Base-by-base conservation (phyloP, 2,329 filamentous ascomycete species). In the Aspergillus floridensis region DNA sequence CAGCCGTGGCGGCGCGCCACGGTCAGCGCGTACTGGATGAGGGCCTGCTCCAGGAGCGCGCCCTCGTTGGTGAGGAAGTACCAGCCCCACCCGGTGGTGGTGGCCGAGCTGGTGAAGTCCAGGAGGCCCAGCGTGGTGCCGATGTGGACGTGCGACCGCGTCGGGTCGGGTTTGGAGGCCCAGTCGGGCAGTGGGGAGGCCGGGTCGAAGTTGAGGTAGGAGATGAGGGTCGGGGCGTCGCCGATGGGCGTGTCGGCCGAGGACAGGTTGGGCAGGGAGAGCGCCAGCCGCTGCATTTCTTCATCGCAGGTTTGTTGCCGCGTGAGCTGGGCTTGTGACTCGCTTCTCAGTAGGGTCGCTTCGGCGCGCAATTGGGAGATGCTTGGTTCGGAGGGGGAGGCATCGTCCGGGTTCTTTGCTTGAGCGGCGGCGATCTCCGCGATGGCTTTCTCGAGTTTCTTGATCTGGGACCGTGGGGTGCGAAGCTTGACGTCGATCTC, bases 51-150 rank as follows among this genome's bases (percentile, higher is more conserved):
- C n/a, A 99, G 84, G 74, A 95, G 86, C 0, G 93, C 93, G 8
- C 88, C 95, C 70, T 96, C 93, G 71, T 93, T 91, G n/a, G 91
- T 81, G 11, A 99, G 86, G 76, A 92, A 98, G 79, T 99, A 99
- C 91, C 92, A 99, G 1, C 95, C 95, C 93, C 93, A 99, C 41
- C 95, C 95, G 3, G 89, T 91, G 1, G 91, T 88, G n/a, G 85
- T 87, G 2, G 88, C 88, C 5, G 92, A 92, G 60, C 84, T 88
- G 5, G 89, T 82, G 71, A 99, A 97, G 78, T 99, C 93, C 54
- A 99, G 81, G n/a, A 99, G 83, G 35, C 88, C 88, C n/a, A 99
- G 84, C 70, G 92, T 86, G 4, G 86, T 82, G 32, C 95, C 95
- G 66, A 99, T 93, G 66, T 93, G 85, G 7, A 95, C 89, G 74